These are phyloP conservation scores for Pinus taeda DNA, from an alignment of 75 land plant genomes.

Conservation along the genomic window DNA sequence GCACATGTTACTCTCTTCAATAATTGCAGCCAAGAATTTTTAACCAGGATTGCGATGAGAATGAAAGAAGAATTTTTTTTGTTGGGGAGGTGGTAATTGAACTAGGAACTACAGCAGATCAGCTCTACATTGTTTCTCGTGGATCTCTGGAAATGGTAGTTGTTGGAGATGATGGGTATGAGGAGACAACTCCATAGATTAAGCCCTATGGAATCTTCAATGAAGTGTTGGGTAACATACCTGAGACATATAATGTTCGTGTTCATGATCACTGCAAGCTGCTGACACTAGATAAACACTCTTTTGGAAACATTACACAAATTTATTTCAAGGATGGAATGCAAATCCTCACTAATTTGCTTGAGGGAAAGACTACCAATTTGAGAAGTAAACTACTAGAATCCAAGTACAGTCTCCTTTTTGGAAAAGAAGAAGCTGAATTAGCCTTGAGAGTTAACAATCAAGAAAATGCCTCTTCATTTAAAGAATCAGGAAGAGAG, in stretches of 20 bases:
- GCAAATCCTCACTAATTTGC: slow-evolving; percentile 52
- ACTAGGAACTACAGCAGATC: slow-evolving; percentile 74
- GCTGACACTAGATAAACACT: slow-evolving; percentile 66
- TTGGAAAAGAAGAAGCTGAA: slow-evolving; percentile 68
- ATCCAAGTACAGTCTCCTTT: slow-evolving; percentile 54
- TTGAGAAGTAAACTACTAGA: slow-evolving; percentile 46
- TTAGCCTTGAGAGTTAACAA: slow-evolving; percentile 59
- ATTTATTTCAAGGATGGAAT: slow-evolving; percentile 59
- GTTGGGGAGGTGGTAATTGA: slow-evolving; percentile 83
- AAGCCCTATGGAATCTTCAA: slow-evolving; percentile 51
- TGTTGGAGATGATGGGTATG: slow-evolving; percentile 53
- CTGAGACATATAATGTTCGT: slow-evolving; percentile 75
- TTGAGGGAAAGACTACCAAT: slow-evolving; percentile 47
- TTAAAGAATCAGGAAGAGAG: not conserved
- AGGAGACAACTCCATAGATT: slow-evolving; percentile 34
- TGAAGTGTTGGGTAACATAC: slow-evolving; percentile 74
- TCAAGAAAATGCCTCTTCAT: not conserved
- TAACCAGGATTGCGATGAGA: slow-evolving; percentile 65
- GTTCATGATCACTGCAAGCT: slow-evolving; percentile 62
- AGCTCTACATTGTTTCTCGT: slow-evolving; percentile 70
- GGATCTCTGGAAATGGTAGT: slow-evolving; percentile 68
- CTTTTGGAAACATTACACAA: slow-evolving; percentile 46
- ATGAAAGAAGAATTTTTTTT: slow-evolving; percentile 82
- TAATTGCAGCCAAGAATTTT: slow-evolving; percentile 72
- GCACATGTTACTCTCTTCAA: slow-evolving; percentile 58